A percentile compares a stretch with the other conserved stretches of the same genome.
Evolutionary conservation across 768 basidiomycete species (phyloP).

Genomic region (Gloeophyllum trabeum): DNA sequence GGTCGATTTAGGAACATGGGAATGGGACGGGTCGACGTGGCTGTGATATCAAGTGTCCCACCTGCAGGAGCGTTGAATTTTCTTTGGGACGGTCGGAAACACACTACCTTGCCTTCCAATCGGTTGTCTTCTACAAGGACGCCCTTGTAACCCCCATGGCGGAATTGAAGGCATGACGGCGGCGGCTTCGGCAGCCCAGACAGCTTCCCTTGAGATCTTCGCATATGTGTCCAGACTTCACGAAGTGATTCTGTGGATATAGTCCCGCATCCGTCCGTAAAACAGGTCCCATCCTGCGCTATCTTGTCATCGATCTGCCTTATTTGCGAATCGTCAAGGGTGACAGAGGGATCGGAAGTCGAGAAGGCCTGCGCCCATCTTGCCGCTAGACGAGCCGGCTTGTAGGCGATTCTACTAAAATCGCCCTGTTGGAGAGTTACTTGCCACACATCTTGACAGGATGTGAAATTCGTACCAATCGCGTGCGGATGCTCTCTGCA

Average conservation of each 20-base stretch:
- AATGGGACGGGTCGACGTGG: constrained; percentile 31
- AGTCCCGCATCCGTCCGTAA: constrained; percentile 42
- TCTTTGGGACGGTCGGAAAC: constrained; percentile 31
- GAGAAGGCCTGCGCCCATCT: constrained; percentile 46
- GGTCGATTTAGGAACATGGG: constrained; percentile 34
- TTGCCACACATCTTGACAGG: neutral
- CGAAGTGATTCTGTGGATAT: constrained; percentile 21
- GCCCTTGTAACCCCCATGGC: constrained; percentile 35
- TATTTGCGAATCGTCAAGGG: constrained; percentile 25
- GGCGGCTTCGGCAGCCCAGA: too few species aligned
- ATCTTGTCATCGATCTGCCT: constrained; percentile 16
- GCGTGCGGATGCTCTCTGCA: neutral
- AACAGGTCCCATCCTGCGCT: constrained; percentile 18
- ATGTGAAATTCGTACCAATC: neutral
- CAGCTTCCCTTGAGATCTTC: too few species aligned
- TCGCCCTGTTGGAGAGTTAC: constrained; percentile 20
- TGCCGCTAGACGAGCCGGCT: constrained; percentile 39
- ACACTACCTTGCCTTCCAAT: constrained; percentile 22
- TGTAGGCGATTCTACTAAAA: constrained; percentile 22
- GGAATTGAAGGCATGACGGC: constrained; percentile 33
- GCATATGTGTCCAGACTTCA: too few species aligned
- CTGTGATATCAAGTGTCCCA: constrained; percentile 34
- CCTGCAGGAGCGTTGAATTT: constrained; percentile 31
- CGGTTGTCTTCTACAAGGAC: constrained; percentile 32
- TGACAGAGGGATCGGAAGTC: constrained; percentile 34